Conservation (phyloP, 805 yeast genomes). For the Candida insectorum region DNA sequence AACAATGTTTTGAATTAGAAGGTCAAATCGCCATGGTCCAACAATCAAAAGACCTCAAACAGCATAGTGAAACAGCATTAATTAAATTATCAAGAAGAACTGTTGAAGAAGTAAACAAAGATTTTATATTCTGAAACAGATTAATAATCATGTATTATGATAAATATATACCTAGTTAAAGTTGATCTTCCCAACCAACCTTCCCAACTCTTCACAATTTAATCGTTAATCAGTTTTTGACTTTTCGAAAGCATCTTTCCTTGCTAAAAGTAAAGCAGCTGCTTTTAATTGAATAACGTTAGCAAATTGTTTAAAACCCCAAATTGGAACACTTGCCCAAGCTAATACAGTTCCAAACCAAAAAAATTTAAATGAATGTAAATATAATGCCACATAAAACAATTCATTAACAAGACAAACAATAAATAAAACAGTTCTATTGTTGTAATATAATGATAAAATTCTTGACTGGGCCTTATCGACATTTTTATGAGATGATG, state of each 20-base stretch:
- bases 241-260: conserved; percentile 59
- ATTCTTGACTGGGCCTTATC: conserved; percentile 67
- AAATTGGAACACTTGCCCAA: conserved; percentile 71
- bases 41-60: conserved; percentile 23
- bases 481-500: conserved; percentile 78
- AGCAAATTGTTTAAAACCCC: conserved; percentile 86
- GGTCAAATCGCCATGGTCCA: conserved; percentile 29
- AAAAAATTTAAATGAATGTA: conserved; percentile 61
- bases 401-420: conserved; percentile 93
- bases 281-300: conserved; percentile 84
- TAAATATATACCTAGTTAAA: conserved; percentile 1
- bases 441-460: conserved; percentile 81
- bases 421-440: conserved; percentile 74
- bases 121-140: too few relatives aligned
- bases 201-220: too few relatives aligned
- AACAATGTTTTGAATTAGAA: conserved; percentile 39
- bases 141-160: too few relatives aligned
- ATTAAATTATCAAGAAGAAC: conserved; percentile 24
- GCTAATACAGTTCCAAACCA: conserved; percentile 61
- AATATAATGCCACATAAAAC: conserved; percentile 85
- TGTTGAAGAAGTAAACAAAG: conserved; percentile 27
- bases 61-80: conserved; percentile 28
- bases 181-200: too few relatives aligned
- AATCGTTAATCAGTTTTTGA: conserved; percentile 5
- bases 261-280: conserved; percentile 81